Percentiles rank a stretch among this genome's conserved stretches.
Evolutionary conservation across 2,329 filamentous ascomycete species (phyloP).

Genomic region (Berkeleyomyces rouxiae): DNA sequence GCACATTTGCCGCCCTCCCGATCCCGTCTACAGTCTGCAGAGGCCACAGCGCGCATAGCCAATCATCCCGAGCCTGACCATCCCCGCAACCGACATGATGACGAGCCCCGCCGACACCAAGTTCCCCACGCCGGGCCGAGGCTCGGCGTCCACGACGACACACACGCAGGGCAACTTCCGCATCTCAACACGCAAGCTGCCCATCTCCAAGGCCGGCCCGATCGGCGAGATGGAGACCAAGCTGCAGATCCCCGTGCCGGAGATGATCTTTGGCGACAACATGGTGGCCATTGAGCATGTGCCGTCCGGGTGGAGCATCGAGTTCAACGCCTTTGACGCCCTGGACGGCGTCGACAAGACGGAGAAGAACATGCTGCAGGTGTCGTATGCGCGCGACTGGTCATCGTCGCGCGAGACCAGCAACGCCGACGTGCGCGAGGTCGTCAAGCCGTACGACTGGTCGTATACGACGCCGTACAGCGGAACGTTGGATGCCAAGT

Average conservation of each 20-base stretch:
- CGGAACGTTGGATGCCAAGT: conserved; percentile 40
- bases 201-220: conserved; percentile 79
- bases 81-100: neutral
- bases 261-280: conserved; percentile 99
- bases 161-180: conserved; percentile 50
- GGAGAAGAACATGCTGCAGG: conserved; percentile 74
- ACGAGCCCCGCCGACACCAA: conserved; percentile 29
- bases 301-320: conserved; percentile 59
- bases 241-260: conserved; percentile 74
- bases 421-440: conserved; percentile 75
- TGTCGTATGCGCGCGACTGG: conserved; percentile 87
- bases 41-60: too few relatives aligned
- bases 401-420: conserved; percentile 50
- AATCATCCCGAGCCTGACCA: too few relatives aligned
- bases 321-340: conserved; percentile 74
- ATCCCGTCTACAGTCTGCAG: too few relatives aligned
- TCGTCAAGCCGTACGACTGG: conserved; percentile 96
- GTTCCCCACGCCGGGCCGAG: conserved; percentile 34
- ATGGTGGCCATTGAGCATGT: conserved; percentile 56
- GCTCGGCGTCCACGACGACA: conserved; percentile 36
- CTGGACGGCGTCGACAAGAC: conserved; percentile 91
- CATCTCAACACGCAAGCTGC: conserved; percentile 73
- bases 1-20: neutral
- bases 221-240: conserved; percentile 71
- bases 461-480: conserved; percentile 83